Conservation (phyloP, 1,139 yeast species). For the Suhomyces guaymorum region DNA sequence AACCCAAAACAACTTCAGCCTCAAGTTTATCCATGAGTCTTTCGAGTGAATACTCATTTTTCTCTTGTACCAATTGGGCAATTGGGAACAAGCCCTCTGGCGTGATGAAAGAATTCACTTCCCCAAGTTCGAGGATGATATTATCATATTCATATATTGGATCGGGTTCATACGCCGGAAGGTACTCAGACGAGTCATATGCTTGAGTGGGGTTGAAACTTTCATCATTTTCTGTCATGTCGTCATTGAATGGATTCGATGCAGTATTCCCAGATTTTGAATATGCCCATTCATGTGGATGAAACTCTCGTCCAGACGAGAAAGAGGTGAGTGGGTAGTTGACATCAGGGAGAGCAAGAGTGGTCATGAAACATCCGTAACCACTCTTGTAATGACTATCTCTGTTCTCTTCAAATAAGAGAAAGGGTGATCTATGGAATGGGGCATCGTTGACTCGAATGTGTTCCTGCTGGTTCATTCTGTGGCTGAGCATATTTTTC, state of each 20-base stretch:
- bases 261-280: neutral
- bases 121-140: conserved; percentile 54
- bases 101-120: conserved; percentile 36
- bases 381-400: conserved; percentile 47
- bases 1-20: conserved; percentile 50
- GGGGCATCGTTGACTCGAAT: conserved; percentile 76
- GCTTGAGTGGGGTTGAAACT: conserved; percentile 1
- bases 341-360: conserved; percentile 64
- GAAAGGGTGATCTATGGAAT: conserved; percentile 73
- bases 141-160: conserved; percentile 55
- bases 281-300: neutral
- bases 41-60: conserved; percentile 41
- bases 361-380: conserved; percentile 57
- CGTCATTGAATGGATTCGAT: neutral
- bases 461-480: conserved; percentile 62
- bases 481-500: conserved; percentile 46
- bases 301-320: neutral
- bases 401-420: conserved; percentile 52
- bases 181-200: conserved; percentile 45
- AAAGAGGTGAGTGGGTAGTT: conserved; percentile 56
- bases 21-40: conserved; percentile 67
- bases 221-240: neutral
- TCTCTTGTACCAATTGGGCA: conserved; percentile 33
- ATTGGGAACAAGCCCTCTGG: conserved; percentile 36
- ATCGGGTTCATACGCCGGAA: conserved; percentile 45